phyloP scores from a whole-genome alignment of 805 yeast genomes.

The Wickerhamomyces pijperi region DNA sequence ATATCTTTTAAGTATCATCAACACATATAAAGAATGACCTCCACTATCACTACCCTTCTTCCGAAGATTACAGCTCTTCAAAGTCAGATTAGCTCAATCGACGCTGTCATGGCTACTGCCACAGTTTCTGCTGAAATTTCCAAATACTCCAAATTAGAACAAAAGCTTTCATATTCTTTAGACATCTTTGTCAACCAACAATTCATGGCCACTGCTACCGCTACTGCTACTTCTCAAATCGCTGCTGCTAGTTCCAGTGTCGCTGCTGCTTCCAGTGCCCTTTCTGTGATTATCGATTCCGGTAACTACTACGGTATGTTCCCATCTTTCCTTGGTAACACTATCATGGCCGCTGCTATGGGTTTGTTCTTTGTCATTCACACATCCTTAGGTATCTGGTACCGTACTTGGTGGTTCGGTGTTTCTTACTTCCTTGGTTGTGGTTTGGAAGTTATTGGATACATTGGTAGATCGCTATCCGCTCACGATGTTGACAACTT shows the following conservation, averaged over 20 bases:
- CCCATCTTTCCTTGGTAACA: slow-evolving; percentile 50
- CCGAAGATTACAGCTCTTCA: too few species aligned
- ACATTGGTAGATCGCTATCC: slow-evolving; percentile 30
- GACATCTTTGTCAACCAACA: slow-evolving; percentile 7
- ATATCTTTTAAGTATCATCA: too few species aligned
- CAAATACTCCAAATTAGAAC: too few species aligned
- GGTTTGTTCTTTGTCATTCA: slow-evolving; percentile 35
- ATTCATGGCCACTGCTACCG: slow-evolving; percentile 7
- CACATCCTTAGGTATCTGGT: slow-evolving; percentile 28
- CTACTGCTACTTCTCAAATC: slow-evolving; percentile 4
- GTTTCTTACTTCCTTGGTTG: slow-evolving; percentile 43
- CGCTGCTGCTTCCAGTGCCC: slow-evolving; percentile 8
- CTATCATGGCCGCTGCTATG: slow-evolving; percentile 44
- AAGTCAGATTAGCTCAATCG: too few species aligned
- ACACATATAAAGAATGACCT: too few species aligned
- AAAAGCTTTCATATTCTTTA: slow-evolving; percentile 7
- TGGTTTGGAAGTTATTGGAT: slow-evolving; percentile 57
- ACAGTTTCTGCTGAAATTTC: too few species aligned
- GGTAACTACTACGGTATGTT: slow-evolving; percentile 25
- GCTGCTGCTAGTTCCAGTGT: slow-evolving; percentile 2
- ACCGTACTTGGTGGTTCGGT: slow-evolving; percentile 58
- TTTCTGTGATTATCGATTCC: slow-evolving; percentile 5
- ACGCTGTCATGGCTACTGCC: too few species aligned
- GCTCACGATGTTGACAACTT: slow-evolving; percentile 23
- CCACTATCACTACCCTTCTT: too few species aligned